phyloP scores from a whole-genome alignment of 768 basidiomycete species.

The Mycena olivaceomarginata region DNA sequence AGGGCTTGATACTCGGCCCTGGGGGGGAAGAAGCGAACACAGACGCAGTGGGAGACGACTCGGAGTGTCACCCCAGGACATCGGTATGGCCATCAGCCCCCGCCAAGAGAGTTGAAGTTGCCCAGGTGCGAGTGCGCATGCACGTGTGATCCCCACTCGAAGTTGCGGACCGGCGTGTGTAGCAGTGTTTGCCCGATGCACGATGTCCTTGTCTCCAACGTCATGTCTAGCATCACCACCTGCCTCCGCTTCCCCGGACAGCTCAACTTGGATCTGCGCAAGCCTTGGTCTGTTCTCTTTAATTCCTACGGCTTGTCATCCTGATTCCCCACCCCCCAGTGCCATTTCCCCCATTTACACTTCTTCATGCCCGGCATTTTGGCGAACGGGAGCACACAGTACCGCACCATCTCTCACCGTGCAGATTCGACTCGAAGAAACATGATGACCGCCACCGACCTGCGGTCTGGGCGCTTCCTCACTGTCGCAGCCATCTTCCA shows the following conservation, averaged over 20 bases:
- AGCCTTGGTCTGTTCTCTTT: constrained; percentile 85
- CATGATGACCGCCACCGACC: constrained; percentile 98
- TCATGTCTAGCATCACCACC: constrained; percentile 99
- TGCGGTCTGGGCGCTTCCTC: no score
- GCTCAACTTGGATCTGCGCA: constrained; percentile 98
- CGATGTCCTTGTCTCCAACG: constrained; percentile 98
- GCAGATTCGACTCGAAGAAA: constrained; percentile 99
- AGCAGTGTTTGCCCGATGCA: constrained; percentile 69
- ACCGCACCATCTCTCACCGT: constrained; percentile 97
- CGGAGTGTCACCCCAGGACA: no score
- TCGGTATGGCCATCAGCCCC: no score
- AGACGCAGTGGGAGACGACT: no score
- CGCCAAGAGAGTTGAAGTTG: no score
- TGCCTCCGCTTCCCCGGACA: constrained; percentile 99
- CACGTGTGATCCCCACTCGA: no score
- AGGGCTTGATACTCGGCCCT: no score
- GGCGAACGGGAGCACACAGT: constrained; percentile 94
- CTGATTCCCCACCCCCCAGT: constrained; percentile 64
- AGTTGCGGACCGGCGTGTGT: no score
- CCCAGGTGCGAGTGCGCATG: no score
- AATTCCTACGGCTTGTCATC: neutral
- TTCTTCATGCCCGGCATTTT: constrained; percentile 99
- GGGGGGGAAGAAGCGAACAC: no score
- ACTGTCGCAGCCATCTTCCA: no score
- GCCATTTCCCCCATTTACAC: constrained; percentile 98